Percentiles rank a stretch among this genome's conserved stretches.
These are phyloP conservation scores for Daedaleopsis nitida DNA, from an alignment of 768 basidiomycete genomes.

Conservation along the genomic window DNA sequence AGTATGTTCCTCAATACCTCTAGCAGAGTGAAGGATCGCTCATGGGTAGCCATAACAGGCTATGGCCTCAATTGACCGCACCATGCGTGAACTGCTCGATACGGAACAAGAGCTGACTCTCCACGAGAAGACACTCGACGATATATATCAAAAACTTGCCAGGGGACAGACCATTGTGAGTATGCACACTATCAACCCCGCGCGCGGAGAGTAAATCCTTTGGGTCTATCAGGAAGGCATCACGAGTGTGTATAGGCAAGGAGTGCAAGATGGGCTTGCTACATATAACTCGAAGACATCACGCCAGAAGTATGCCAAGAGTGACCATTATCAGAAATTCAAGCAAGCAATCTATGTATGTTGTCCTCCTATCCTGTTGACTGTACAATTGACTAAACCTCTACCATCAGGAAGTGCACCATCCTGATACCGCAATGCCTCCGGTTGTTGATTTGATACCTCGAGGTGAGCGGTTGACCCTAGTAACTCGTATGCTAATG, in stretches of 20 bases:
- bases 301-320: constrained; percentile 77
- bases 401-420: constrained; percentile 58
- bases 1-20: constrained; percentile 37
- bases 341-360: constrained; percentile 69
- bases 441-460: constrained; percentile 74
- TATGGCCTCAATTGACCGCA: constrained; percentile 58
- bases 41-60: constrained; percentile 40
- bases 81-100: constrained; percentile 73
- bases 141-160: constrained; percentile 57
- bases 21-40: not conserved
- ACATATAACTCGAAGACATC: constrained; percentile 62
- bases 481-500: not conserved
- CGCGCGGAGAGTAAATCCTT: not conserved
- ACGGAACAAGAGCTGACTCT: constrained; percentile 59
- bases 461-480: constrained; percentile 50
- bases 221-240: constrained; percentile 47
- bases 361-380: constrained; percentile 11
- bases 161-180: constrained; percentile 64
- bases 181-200: constrained; percentile 2
- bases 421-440: constrained; percentile 71
- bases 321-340: constrained; percentile 60
- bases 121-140: constrained; percentile 55
- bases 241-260: constrained; percentile 50
- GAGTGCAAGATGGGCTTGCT: constrained; percentile 43
- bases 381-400: not conserved